Base-by-base conservation (phyloP, 495 filamentous ascomycete species). In the Aspergillus biplanus region DNA sequence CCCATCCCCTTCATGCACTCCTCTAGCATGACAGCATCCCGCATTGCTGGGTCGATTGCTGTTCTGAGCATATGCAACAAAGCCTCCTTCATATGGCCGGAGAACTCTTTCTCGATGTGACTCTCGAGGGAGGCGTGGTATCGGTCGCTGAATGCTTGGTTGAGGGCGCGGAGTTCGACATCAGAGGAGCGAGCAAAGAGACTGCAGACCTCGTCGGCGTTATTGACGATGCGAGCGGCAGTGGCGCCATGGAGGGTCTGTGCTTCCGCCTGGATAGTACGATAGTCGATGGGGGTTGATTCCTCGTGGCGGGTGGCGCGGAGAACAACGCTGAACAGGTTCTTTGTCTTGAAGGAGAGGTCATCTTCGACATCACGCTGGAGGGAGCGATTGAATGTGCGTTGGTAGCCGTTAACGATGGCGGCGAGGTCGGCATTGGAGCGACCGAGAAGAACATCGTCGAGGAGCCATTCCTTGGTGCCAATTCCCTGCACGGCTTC, bases 71-170 rank as follows among this genome's bases (percentile, higher is more conserved):
- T 91, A 57, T 85, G 86, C 46, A 93, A 73, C n/a, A 97, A 75
- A 0, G 92, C 92, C 32, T 90, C 83, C 75, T 93, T 85, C 92
- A 97, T 97, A 68, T 98, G 94, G 0, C 93, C 94, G 1, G 88
- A 89, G 75, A 97, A 96, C 69, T 95, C 88, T 77, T 83, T 88
- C 56, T 84, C 81, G 47, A 97, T 83, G 56, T 91, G 87, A 33
- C 86, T 85, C 58, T 91, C 88, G 8, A 99, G 78, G 18, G 82
- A 74, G 11, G 79, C 75, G 2, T 85, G 81, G 70, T 90, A 95
- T 47, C 84, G 85, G 34, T 83, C 75, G 49, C 85, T 74, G 73
- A 94, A 97, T 5, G 83, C 81, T 42, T 88, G 82, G 31, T 84
- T 85, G 60, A 97, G 90, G 52, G 93, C 92, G 32, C 90, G 85